phyloP scores from a whole-genome alignment of 2,329 filamentous ascomycete genomes.

The Trichophaea hybrida region DNA sequence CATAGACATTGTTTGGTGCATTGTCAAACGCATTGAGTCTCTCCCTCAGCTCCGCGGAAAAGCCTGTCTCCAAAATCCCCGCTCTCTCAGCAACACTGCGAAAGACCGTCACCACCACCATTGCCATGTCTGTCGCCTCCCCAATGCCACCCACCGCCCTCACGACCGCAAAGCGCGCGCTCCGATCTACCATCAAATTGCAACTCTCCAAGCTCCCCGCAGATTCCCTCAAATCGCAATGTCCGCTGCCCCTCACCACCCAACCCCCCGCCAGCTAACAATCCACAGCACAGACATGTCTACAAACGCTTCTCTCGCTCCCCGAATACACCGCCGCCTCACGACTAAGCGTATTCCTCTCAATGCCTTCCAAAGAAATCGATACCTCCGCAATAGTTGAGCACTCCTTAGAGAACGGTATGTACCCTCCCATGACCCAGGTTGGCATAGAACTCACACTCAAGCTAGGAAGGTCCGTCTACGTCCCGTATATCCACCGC shows the following conservation, averaged over 20 bases:
- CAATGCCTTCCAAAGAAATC: constrained; percentile 79
- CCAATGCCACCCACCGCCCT: not conserved
- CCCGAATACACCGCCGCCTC: constrained; percentile 52
- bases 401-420: constrained; percentile 48
- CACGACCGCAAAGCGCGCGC: constrained; percentile 14
- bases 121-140: not conserved
- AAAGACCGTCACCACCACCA: not conserved
- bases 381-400: constrained; percentile 70
- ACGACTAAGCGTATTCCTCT: constrained; percentile 73
- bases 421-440: not conserved
- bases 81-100: not conserved
- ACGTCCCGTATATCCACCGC: constrained; percentile 70
- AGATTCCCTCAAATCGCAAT: constrained; percentile 16
- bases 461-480: constrained; percentile 62
- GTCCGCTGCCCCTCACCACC: too few species aligned
- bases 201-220: constrained; percentile 9
- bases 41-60: not conserved
- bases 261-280: too few species aligned
- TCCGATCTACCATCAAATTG: constrained; percentile 16
- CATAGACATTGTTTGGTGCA: not conserved
- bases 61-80: not conserved
- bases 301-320: constrained; percentile 17
- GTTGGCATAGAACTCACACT: not conserved
- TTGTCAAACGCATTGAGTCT: not conserved
- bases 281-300: constrained; percentile 8